Evolutionary conservation across 306 rosid species (phyloP).

Genomic region (Oemleria cerasiformis): DNA sequence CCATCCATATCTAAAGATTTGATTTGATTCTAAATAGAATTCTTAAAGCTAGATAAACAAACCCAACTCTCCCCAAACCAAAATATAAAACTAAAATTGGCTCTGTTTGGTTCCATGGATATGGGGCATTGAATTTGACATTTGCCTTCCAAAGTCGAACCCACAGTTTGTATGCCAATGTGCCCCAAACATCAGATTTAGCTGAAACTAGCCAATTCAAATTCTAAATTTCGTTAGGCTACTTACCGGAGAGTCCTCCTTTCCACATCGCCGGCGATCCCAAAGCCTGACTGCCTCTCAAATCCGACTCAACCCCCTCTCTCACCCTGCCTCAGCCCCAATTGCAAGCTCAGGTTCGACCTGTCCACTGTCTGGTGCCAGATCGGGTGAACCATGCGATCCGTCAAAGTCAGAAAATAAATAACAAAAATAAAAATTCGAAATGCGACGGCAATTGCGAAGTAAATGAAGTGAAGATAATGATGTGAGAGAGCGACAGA

Average conservation of each 20-base stretch:
- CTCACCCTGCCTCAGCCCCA: background rate
- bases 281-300: background rate
- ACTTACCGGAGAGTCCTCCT: constrained; percentile 14
- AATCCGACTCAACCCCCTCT: constrained; percentile 1
- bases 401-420: background rate
- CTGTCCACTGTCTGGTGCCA: constrained; percentile 2
- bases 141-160: background rate
- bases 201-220: background rate
- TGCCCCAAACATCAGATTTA: background rate
- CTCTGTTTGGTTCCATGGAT: background rate
- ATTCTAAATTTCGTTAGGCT: background rate
- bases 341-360: constrained; percentile 10
- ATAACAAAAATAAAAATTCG: background rate
- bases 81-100: background rate
- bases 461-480: background rate
- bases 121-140: background rate
- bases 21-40: background rate
- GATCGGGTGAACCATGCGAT: constrained; percentile 9
- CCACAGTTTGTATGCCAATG: background rate
- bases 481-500: background rate
- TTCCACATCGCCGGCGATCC: constrained; percentile 14
- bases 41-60: background rate
- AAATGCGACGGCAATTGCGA: background rate
- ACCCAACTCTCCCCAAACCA: background rate
- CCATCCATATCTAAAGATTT: background rate